These are phyloP conservation scores for Curvularia sp. DNA, from an alignment of 2,329 filamentous ascomycete genomes.

Conservation along the genomic window DNA sequence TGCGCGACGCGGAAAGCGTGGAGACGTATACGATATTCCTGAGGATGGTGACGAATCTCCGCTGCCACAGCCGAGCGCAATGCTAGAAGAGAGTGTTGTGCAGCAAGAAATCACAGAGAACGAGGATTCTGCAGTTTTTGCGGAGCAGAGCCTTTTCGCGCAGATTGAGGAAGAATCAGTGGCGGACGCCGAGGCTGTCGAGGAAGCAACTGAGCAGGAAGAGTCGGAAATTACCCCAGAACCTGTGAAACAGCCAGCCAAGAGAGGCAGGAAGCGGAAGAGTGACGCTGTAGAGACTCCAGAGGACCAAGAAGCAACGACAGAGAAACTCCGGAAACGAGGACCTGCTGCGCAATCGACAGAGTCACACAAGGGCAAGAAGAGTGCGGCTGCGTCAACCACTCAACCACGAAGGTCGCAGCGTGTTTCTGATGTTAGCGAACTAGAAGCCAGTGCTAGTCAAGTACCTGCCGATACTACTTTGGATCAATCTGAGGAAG, in stretches of 20 bases:
- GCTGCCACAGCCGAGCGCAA: conserved; percentile 31
- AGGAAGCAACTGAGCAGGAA: conserved; percentile 33
- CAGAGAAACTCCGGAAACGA: conserved; percentile 30
- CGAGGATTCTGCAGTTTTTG: conserved; percentile 32
- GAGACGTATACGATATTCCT: conserved; percentile 43
- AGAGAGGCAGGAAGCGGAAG: conserved; percentile 42
- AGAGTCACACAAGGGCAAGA: conserved; percentile 29
- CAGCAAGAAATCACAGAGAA: conserved; percentile 41
- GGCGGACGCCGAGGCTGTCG: conserved; percentile 25
- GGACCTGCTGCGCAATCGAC: conserved; percentile 19
- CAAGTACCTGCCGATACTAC: conserved; percentile 30
- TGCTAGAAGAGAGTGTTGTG: conserved; percentile 43
- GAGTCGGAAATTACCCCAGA: conserved; percentile 40
- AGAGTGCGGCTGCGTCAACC: conserved; percentile 23
- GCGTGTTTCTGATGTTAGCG: conserved; percentile 39
- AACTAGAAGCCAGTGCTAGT: conserved; percentile 34
- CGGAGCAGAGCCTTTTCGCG: conserved; percentile 40
- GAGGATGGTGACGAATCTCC: conserved; percentile 38
- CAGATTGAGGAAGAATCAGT: conserved; percentile 41
- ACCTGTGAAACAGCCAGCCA: conserved; percentile 33
- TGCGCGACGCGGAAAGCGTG: conserved; percentile 39
- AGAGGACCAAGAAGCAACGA: conserved; percentile 25
- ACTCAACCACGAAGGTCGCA: conserved; percentile 35
- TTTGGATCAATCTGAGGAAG: conserved; percentile 32
- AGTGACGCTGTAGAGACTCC: conserved; percentile 31